Evolutionary conservation across 257 asterid genomes (phyloP).

Genomic region (Solanum sitiens): DNA sequence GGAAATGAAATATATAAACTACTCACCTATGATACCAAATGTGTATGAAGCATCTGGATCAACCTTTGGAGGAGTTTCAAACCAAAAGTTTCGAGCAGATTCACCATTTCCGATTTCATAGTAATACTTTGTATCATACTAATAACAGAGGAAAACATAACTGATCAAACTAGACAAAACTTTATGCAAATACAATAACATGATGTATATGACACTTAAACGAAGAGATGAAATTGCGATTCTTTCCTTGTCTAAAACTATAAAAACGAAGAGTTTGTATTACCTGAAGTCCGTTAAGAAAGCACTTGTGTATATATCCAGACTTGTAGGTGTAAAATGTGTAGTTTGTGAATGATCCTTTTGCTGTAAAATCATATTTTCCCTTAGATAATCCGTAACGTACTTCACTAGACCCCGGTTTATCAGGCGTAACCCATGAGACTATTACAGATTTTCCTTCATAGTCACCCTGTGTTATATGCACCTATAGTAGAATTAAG

Average conservation of each 20-base stretch:
- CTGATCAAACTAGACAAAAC: not conserved
- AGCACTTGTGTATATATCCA: conserved; percentile 84
- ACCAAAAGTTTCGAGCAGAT: conserved; percentile 79
- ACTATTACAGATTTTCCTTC: conserved; percentile 79
- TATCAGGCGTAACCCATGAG: conserved; percentile 76
- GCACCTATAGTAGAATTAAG: conserved; percentile 42
- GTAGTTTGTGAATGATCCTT: conserved; percentile 60
- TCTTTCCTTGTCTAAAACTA: not conserved
- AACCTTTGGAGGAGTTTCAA: conserved; percentile 74
- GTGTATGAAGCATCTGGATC: conserved; percentile 81
- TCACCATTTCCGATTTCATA: conserved; percentile 72
- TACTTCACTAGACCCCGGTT: conserved; percentile 71
- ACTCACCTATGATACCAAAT: conserved; percentile 90
- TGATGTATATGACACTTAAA: not conserved
- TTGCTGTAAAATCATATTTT: conserved; percentile 43
- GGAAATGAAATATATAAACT: not conserved
- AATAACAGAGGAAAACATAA: not conserved
- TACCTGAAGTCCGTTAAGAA: conserved; percentile 79
- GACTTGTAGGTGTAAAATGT: conserved; percentile 70
- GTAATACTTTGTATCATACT: conserved; percentile 69
- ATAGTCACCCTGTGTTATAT: conserved; percentile 96
- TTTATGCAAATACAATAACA: not conserved
- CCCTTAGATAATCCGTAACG: conserved; percentile 68
- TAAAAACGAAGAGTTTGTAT: not conserved
- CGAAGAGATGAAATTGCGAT: not conserved